Percentiles rank a stretch among this genome's conserved stretches.
Evolutionary conservation across 2,329 filamentous ascomycete genomes (phyloP).

Genomic region (Xylogone sp.): DNA sequence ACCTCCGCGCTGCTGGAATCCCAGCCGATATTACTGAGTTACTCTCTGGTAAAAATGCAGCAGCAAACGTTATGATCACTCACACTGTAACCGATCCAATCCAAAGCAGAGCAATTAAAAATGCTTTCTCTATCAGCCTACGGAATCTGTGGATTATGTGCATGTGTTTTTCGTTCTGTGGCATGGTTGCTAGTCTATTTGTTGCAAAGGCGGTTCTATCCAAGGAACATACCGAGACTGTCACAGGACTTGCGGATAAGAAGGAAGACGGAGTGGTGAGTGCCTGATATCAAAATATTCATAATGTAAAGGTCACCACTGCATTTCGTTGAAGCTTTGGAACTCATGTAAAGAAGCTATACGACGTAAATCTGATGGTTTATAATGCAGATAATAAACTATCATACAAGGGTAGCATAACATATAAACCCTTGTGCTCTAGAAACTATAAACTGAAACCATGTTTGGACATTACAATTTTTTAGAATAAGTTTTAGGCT

Average conservation of each 20-base stretch:
- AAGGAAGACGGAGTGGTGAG: not conserved
- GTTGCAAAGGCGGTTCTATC: not conserved
- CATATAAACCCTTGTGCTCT: too few species aligned
- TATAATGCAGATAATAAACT: too few species aligned
- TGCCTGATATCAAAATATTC: too few species aligned
- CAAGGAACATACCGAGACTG: constrained; percentile 1
- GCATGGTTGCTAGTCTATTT: not conserved
- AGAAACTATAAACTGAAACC: too few species aligned
- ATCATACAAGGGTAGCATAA: too few species aligned
- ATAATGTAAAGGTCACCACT: too few species aligned
- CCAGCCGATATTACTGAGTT: constrained; percentile 3
- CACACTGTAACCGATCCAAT: not conserved
- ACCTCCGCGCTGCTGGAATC: constrained; percentile 6
- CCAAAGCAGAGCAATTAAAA: not conserved
- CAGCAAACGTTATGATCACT: constrained; percentile 10
- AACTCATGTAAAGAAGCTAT: too few species aligned
- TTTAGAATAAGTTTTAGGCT: too few species aligned
- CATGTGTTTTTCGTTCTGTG: not conserved
- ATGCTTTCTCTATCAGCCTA: not conserved
- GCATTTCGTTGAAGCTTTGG: too few species aligned
- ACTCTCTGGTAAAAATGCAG: constrained; percentile 8
- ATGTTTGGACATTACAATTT: too few species aligned
- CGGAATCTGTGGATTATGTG: constrained; percentile 1
- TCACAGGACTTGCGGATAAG: not conserved
- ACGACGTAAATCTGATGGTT: too few species aligned